Base-by-base conservation (phyloP, 306 rosid species). In the Vigna hirtella region DNA sequence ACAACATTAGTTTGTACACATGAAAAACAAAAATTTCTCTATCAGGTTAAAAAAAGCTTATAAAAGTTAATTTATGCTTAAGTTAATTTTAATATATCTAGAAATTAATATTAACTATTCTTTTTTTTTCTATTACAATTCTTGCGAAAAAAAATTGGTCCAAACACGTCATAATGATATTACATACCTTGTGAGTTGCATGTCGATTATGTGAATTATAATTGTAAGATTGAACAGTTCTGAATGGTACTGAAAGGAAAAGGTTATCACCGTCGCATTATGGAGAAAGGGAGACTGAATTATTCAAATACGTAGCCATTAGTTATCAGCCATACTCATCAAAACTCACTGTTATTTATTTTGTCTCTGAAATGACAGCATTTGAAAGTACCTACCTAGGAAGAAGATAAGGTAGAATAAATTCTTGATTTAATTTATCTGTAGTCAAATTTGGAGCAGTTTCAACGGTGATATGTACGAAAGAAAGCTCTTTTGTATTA, bases 331-430 rank as follows among this genome's bases (percentile, higher is more conserved):
- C 17, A 30, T 50, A 24, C 56, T 51, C 66, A 10, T 38, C 9
- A 57, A 66, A 52, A 24, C 26, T 61, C 72, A n/a, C 30, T 62
- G 65, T 70, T 55, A 53, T 49, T 70, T 64, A 53, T 49, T 78
- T 70, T 58, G 55, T n/a, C 14, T 45, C 70, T 49, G 64, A 47
- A 30, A 45, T 28, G 58, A 47, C 68, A 55, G 61, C 57, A 45
- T 65, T 42, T 43, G 53, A 66, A 66, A 42, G 72, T 42, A 66
- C 40, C 17, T 24, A 58, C 28, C 34, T 4, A 55, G 30, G 61
- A 55, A 55, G 30, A 55, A 55, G 30, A 55, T n/a, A 36, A 40
- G 28, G 30, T 17, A n/a, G 70, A 28, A 38, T 65, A 38, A 65
- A 16, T 63, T 63, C 14, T 4, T 4, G 32, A 65, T 56, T 73